Conservation (phyloP, 208 protist species). For the Leishmania tropica region DNA sequence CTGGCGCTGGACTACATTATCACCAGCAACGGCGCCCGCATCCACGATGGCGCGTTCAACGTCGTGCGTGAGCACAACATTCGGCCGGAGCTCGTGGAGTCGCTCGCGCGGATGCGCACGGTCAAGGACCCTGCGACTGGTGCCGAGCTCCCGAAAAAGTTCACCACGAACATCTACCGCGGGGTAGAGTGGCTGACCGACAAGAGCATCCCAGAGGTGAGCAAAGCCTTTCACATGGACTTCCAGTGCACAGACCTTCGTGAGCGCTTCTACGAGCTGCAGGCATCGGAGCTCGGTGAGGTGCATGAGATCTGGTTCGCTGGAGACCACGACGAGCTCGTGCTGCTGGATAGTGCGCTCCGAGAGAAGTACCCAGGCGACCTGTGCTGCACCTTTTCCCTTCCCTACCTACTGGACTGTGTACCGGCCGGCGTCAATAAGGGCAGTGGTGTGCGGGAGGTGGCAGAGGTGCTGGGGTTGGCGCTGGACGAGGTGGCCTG, state of each 20-base stretch:
- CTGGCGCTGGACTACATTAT: slow-evolving; percentile 48
- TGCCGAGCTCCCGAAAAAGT: slow-evolving; percentile 23
- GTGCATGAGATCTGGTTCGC: slow-evolving; percentile 40
- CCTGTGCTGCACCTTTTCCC: slow-evolving; percentile 32
- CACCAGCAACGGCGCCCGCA: slow-evolving; percentile 50
- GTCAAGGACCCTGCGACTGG: slow-evolving; percentile 4
- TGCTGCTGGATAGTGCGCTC: slow-evolving; percentile 17
- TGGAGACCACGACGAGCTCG: slow-evolving; percentile 20
- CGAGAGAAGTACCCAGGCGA: slow-evolving; percentile 14
- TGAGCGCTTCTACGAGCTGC: slow-evolving; percentile 24
- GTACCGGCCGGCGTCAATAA: slow-evolving; percentile 46
- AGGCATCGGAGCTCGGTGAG: slow-evolving; percentile 18
- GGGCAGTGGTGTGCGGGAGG: slow-evolving; percentile 53
- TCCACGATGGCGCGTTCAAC: slow-evolving; percentile 36
- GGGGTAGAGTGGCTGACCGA: slow-evolving; percentile 59
- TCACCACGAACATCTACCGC: slow-evolving; percentile 58
- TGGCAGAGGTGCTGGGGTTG: slow-evolving; percentile 44
- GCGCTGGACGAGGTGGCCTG: slow-evolving; percentile 42
- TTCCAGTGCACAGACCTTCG: slow-evolving; percentile 21
- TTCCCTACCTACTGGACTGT: slow-evolving; percentile 43
- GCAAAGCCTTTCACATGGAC: slow-evolving; percentile 33
- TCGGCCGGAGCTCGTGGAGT: slow-evolving; percentile 28
- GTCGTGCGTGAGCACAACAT: slow-evolving; percentile 51
- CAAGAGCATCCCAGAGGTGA: slow-evolving; percentile 25
- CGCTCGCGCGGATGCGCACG: slow-evolving; percentile 26